Evolutionary conservation across 2,329 filamentous ascomycete species (phyloP), one percentile per base, ranked within the genome.

Genomic region (Pseudogymnoascus sp.): DNA sequence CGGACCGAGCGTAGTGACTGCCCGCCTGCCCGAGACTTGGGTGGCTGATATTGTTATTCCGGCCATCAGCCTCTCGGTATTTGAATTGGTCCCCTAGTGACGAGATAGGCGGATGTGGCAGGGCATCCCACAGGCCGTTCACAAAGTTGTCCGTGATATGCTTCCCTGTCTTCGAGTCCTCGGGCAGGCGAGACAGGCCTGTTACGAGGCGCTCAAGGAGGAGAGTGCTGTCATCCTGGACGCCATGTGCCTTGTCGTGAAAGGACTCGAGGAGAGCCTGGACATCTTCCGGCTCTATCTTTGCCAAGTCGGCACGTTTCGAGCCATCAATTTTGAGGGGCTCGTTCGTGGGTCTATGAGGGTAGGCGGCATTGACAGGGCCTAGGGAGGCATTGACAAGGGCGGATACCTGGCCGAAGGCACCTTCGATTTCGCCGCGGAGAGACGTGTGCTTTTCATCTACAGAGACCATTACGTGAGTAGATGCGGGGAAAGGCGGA

Each of bases 161-260:
- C 59, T 68, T 67, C 21, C 67, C 64, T 23, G 72, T 39, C 62
- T 69, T 68, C 1, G 71, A 72, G 11, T 66, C 62, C 7, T 67
- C 64, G 31, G 69, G 67, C 29, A 72, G 63, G 58, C 70, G 70
- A 41, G 70, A 64, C n/a, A 74, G 61, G 7, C 70, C 63, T 12
- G 65, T 62, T 64, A 91, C 90, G 4, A 88, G 80, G 6, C 83
- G 79, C 73, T 91, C 89, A 84, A 91, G 90, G 49, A 91, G 77
- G 79, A 90, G 89, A 1, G 86, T 89, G 75, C 88, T 89, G 76
- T 93, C 90, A 68, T 93, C 86, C 4, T 84, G 74, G 10, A 81
- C 80, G 1, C 88, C 86, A 67, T 83, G 86, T 33, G 86, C 73
- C 73, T 90, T 86, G 65, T 77, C 79, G 62, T 82, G 80, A 63